phyloP scores from a whole-genome alignment of 1,284 basidiomycete genomes.

The Ceratobasidium sp. region DNA sequence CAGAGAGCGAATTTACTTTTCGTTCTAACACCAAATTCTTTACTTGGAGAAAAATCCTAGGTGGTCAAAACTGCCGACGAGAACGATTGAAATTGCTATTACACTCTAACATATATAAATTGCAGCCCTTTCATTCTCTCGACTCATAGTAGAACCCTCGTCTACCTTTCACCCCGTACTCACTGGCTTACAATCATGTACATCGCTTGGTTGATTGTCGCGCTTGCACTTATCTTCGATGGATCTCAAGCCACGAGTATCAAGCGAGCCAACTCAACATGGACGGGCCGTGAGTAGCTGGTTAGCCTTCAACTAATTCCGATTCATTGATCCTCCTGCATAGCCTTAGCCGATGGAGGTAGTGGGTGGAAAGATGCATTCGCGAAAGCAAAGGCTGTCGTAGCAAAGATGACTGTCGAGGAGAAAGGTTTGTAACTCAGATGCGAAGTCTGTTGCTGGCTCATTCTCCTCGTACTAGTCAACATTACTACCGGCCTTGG shows the following conservation, averaged over 20 bases:
- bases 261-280: constrained; percentile 16
- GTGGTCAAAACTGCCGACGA: not conserved
- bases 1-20: no score
- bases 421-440: constrained; percentile 25
- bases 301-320: not conserved
- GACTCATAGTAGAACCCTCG: not conserved
- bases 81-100: no score
- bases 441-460: not conserved
- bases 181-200: not conserved
- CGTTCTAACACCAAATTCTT: no score
- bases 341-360: constrained; percentile 31
- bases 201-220: not conserved
- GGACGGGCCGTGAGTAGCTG: constrained; percentile 29
- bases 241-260: constrained; percentile 5
- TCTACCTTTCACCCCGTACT: not conserved
- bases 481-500: constrained; percentile 37
- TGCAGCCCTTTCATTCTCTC: not conserved
- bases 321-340: not conserved
- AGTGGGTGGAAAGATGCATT: constrained; percentile 38
- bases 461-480: constrained; percentile 1
- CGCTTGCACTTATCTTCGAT: constrained; percentile 1
- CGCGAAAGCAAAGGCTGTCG: constrained; percentile 29
- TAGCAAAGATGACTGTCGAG: constrained; percentile 43
- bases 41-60: not conserved
- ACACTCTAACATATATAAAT: not conserved